A percentile compares a stretch with the other conserved stretches of the same genome.
Evolutionary conservation across 805 yeast species (phyloP).

Genomic region (Metschnikowia hibisci): DNA sequence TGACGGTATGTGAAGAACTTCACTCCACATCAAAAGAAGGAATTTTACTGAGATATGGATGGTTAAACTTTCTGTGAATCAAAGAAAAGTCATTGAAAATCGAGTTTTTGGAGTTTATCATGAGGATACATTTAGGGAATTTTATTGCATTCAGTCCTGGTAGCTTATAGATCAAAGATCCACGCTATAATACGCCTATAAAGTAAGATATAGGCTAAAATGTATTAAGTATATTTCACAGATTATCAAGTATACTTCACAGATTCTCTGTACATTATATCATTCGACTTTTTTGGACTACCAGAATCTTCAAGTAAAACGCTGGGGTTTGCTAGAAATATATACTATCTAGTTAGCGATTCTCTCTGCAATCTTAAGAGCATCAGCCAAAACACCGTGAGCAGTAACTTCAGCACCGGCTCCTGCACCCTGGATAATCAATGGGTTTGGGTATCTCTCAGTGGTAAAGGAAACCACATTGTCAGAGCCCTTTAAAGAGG

Average conservation of each 20-base stretch:
- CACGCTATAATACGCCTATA: too few relatives aligned
- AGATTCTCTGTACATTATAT: too few relatives aligned
- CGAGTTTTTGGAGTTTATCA: too few relatives aligned
- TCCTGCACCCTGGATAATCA: slow-evolving; percentile 97
- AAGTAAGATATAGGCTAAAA: background rate
- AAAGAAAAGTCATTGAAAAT: background rate
- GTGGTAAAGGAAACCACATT: slow-evolving; percentile 91
- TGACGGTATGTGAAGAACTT: slow-evolving; percentile 10
- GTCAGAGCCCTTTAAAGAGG: slow-evolving; percentile 92
- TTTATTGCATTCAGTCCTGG: too few relatives aligned
- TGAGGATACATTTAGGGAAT: too few relatives aligned
- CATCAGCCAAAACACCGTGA: slow-evolving; percentile 89
- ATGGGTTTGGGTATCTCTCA: slow-evolving; percentile 87
- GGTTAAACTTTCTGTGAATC: too few relatives aligned
- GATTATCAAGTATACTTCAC: too few relatives aligned
- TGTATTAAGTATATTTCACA: too few relatives aligned
- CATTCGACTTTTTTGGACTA: too few relatives aligned
- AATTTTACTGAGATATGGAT: too few relatives aligned
- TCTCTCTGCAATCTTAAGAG: slow-evolving; percentile 87
- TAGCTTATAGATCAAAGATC: too few relatives aligned
- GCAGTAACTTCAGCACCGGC: slow-evolving; percentile 74
- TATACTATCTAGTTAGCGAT: slow-evolving; percentile 40
- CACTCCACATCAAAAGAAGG: background rate
- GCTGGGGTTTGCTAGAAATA: background rate
- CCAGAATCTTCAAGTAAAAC: too few relatives aligned